A percentile compares a stretch with the other conserved stretches of the same genome.
Evolutionary conservation across 257 asterid species (phyloP).

Genomic region (Jaltomata sinuosa): DNA sequence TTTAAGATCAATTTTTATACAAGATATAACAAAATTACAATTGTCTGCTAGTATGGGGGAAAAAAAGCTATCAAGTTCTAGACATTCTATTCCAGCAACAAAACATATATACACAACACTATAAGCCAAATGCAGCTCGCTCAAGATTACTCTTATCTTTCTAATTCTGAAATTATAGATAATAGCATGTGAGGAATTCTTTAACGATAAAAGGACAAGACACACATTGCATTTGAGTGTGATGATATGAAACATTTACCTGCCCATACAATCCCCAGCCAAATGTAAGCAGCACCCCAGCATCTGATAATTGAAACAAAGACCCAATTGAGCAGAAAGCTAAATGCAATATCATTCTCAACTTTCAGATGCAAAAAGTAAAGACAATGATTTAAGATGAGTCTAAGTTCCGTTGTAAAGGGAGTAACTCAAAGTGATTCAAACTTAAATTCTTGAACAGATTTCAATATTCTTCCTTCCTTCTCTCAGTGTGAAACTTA

Average conservation of each 20-base stretch:
- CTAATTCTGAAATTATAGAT: not conserved
- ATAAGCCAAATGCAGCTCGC: not conserved
- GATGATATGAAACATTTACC: conserved; percentile 22
- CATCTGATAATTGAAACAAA: conserved; percentile 26
- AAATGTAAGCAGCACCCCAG: conserved; percentile 62
- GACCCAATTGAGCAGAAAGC: not conserved
- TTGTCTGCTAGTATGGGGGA: not conserved
- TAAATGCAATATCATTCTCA: not conserved
- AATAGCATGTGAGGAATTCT: not conserved
- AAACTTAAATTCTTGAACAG: not conserved
- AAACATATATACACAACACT: not conserved
- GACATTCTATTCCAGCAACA: not conserved
- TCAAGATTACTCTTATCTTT: not conserved
- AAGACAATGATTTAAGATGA: not conserved
- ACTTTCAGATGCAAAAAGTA: not conserved
- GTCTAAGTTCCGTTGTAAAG: not conserved
- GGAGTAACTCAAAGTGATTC: not conserved
- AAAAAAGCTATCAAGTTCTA: not conserved
- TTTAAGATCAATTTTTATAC: not conserved
- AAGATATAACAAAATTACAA: not conserved
- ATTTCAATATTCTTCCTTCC: not conserved
- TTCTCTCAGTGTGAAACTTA: not conserved
- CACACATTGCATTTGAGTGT: not conserved
- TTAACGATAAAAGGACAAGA: not conserved
- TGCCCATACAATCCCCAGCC: conserved; percentile 84